phyloP scores from a whole-genome alignment of 345 rosid genomes.

The Arabidopsis thaliana region DNA sequence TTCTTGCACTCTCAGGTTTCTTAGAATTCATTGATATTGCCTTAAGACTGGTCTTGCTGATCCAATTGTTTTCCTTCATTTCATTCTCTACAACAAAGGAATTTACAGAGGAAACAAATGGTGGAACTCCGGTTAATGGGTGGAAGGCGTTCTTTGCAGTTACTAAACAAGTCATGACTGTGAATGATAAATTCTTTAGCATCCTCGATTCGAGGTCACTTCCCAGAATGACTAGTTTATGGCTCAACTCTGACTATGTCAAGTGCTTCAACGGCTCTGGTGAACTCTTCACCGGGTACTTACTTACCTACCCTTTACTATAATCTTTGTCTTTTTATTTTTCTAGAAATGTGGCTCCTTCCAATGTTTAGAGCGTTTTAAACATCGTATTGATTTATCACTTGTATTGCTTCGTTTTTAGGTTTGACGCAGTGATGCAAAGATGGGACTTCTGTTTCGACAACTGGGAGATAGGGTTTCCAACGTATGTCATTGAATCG shows the following conservation, averaged over 20 bases:
- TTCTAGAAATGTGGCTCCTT: too few species aligned
- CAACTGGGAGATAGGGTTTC: not conserved
- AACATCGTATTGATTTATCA: not conserved
- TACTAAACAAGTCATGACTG: not conserved
- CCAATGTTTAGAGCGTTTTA: not conserved
- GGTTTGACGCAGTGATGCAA: not conserved
- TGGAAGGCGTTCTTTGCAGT: not conserved
- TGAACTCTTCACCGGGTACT: not conserved
- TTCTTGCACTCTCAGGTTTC: too few species aligned
- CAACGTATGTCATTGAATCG: not conserved
- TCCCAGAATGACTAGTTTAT: not conserved
- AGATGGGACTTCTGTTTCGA: not conserved
- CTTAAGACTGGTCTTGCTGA: not conserved
- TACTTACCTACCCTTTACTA: too few species aligned
- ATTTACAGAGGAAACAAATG: not conserved
- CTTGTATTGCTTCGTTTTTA: not conserved
- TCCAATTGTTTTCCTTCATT: not conserved
- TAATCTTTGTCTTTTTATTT: too few species aligned
- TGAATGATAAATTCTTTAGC: not conserved
- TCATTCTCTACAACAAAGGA: not conserved
- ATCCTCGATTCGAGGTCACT: not conserved
- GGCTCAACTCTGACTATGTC: not conserved
- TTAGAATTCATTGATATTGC: not conserved
- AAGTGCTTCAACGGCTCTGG: not conserved
- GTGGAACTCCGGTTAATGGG: not conserved